Percentiles rank a stretch among this genome's conserved stretches.
Evolutionary conservation across 2,329 filamentous ascomycete species (phyloP).

Genomic region (Diplodia intermedia): DNA sequence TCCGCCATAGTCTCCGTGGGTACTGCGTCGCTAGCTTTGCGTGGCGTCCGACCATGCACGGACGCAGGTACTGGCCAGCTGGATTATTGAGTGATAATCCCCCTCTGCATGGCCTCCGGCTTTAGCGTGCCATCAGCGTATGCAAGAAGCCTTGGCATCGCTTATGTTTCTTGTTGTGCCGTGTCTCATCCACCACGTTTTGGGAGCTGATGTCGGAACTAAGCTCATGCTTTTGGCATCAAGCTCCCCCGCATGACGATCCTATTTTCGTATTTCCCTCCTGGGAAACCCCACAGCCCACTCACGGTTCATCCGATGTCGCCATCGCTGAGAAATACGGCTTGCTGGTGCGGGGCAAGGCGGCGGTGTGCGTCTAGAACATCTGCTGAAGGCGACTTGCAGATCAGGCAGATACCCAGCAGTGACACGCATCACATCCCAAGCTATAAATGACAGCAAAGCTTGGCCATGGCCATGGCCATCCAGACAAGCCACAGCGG

Average conservation of each 20-base stretch:
- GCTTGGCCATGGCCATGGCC: background rate
- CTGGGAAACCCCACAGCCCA: background rate
- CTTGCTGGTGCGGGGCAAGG: background rate
- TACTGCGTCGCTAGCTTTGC: background rate
- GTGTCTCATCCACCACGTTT: slow-evolving; percentile 19
- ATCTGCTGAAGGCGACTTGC: background rate
- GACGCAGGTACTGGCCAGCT: background rate
- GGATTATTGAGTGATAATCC: too few species aligned
- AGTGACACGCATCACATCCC: background rate
- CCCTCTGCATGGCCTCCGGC: background rate
- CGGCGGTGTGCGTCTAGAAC: slow-evolving; percentile 6
- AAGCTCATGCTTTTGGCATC: slow-evolving; percentile 4
- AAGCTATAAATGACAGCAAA: background rate
- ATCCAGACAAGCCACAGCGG: background rate
- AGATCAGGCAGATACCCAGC: background rate
- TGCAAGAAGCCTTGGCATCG: slow-evolving; percentile 8
- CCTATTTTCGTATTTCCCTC: background rate
- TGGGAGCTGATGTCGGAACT: background rate
- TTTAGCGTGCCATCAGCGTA: background rate
- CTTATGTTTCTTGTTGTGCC: slow-evolving; percentile 5
- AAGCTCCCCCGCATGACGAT: background rate
- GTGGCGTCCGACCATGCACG: background rate
- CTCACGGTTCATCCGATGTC: background rate
- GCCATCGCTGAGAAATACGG: slow-evolving; percentile 6
- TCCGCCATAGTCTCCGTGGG: background rate